Evolutionary conservation across 2,329 filamentous ascomycete species (phyloP), one percentile per base, ranked within the genome.

Genomic region (Colletotrichum sp.): DNA sequence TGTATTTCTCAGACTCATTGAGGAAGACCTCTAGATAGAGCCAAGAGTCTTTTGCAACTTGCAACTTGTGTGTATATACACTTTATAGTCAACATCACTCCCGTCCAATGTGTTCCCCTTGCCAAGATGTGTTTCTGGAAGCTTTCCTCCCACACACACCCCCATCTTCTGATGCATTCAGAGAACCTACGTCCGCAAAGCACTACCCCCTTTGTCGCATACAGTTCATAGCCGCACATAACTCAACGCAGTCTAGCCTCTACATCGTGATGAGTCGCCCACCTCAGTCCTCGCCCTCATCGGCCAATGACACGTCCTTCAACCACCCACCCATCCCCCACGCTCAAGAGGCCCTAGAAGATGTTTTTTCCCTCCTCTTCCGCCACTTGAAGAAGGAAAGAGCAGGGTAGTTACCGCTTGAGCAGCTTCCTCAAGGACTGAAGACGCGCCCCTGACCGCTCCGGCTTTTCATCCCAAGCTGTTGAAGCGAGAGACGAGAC

Each of bases 1-100:
- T 0, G 85, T 85, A 48, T 90, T 92, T 82, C 82, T 89, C 21
- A 84, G 86, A 78, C 82, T 92, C 52, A 77, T 90, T n/a, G 83
- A 83, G 4, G 82, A 83, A 10, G 83, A n/a, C 21, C 18, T 28
- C 9, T 68, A 68, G 48, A n/a, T 57, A 26, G 28, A 59, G 28
- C 28, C 59, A 10, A 32, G 18, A 32, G 59, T 61, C 28, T n/a
- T 48, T 34, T 34, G 28, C 32, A 59, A 59, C 26, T 26, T 30
- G n/a, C 26, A 61, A 61, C 18, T 65, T 65, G 18, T 12, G 30
- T 24, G 26, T 26, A 18, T 60, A 24, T 21, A 32, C 28, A 14
- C 2, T 10, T 18, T 14, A 14, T 14, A 32, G 18, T 61, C 59
- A 61, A n/a, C 10, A 34, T 3, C 18, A 21, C 28, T 13, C 13